A percentile compares a stretch with the other conserved stretches of the same genome.
Evolutionary conservation across 2,329 filamentous ascomycete species (phyloP).

Genomic region (Reticulascus tulasneorum): DNA sequence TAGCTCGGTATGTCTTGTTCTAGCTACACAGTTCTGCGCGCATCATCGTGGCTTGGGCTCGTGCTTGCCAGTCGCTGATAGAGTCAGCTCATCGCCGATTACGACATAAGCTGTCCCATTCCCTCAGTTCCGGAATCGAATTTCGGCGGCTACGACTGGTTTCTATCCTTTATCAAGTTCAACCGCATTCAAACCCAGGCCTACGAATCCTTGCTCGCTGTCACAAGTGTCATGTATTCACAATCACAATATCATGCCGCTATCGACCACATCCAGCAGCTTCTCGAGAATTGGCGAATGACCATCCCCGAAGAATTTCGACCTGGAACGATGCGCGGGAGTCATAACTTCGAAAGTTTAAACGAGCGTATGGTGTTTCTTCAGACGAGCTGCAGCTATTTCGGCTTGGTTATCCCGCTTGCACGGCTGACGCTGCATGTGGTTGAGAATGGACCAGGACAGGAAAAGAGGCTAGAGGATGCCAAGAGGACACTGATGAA

Average conservation of each 20-base stretch:
- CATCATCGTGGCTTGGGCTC: too few species aligned
- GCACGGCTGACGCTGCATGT: conserved; percentile 24
- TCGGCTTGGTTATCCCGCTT: conserved; percentile 25
- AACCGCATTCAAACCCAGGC: conserved; percentile 26
- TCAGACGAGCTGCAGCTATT: conserved; percentile 25
- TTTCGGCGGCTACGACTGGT: conserved; percentile 30
- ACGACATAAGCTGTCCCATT: conserved; percentile 31
- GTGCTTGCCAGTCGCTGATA: conserved; percentile 9
- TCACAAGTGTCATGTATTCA: too few species aligned
- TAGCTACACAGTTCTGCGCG: neutral
- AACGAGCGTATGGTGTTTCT: conserved; percentile 18
- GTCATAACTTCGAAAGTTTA: conserved; percentile 11
- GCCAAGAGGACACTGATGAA: conserved; percentile 23
- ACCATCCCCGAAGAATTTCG: conserved; percentile 25
- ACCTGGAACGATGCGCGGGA: conserved; percentile 21
- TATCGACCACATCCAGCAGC: conserved; percentile 19
- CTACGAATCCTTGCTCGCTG: conserved; percentile 29
- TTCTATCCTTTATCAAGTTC: conserved; percentile 25
- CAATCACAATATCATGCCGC: too few species aligned
- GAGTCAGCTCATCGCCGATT: conserved; percentile 28
- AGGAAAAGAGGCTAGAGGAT: conserved; percentile 8
- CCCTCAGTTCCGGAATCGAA: conserved; percentile 26
- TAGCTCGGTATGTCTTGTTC: conserved; percentile 23
- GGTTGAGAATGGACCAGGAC: conserved; percentile 13
- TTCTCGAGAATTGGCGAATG: conserved; percentile 26